Evolutionary conservation across 371 early-diverging fungal species (phyloP).

Genomic region (Mortierella sp.): DNA sequence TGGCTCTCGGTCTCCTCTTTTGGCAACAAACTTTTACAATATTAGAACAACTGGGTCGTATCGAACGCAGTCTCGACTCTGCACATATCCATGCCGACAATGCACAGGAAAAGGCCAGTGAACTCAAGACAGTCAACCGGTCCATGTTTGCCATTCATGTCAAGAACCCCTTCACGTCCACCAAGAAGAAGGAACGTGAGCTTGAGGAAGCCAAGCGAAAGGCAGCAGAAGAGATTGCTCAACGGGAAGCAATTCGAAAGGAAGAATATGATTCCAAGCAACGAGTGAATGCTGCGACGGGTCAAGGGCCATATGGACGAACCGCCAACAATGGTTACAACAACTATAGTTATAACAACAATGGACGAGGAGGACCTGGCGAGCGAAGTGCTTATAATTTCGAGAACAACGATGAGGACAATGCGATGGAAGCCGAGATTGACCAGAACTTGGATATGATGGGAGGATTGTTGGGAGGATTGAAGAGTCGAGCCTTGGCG

Average conservation of each 20-base stretch:
- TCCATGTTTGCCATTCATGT: slow-evolving; percentile 81
- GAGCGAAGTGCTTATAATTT: slow-evolving; percentile 73
- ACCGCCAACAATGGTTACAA: slow-evolving; percentile 49
- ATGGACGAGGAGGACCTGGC: slow-evolving; percentile 62
- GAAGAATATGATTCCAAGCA: slow-evolving; percentile 61
- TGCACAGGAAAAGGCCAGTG: slow-evolving; percentile 75
- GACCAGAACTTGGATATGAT: slow-evolving; percentile 80
- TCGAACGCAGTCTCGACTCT: slow-evolving; percentile 77
- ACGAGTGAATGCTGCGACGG: slow-evolving; percentile 64
- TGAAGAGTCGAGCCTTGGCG: slow-evolving; percentile 79
- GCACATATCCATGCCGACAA: slow-evolving; percentile 79
- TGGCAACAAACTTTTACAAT: too few relatives aligned
- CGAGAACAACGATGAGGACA: slow-evolving; percentile 74
- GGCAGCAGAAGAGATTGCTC: slow-evolving; percentile 58
- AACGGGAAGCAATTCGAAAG: slow-evolving; percentile 56
- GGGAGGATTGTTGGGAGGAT: slow-evolving; percentile 64
- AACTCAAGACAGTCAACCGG: slow-evolving; percentile 81
- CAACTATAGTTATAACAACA: slow-evolving; percentile 49
- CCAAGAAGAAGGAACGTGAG: slow-evolving; percentile 64
- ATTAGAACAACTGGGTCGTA: slow-evolving; percentile 78
- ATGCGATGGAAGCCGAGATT: slow-evolving; percentile 82
- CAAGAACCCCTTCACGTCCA: slow-evolving; percentile 73
- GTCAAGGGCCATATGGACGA: slow-evolving; percentile 57
- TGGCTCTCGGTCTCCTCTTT: neutral
- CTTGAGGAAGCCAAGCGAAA: slow-evolving; percentile 59